A percentile compares a stretch with the other conserved stretches of the same genome.
Conservation (phyloP, 129 eudicot species). For the Flaveria brownii region DNA sequence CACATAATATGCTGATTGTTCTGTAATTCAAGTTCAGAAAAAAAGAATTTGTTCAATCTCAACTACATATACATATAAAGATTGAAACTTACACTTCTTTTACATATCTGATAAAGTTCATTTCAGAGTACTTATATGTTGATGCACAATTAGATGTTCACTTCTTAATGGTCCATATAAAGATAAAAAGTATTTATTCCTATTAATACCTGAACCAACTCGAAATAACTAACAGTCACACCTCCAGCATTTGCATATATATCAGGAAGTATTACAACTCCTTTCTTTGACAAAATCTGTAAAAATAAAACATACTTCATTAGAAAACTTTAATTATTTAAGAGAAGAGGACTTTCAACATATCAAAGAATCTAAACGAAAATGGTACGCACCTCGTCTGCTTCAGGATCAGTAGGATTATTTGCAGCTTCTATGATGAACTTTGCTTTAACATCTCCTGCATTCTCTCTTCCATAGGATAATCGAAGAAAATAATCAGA, state of each 20-base stretch:
- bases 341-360: background rate
- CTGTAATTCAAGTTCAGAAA: constrained; percentile 35
- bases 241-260: constrained; percentile 92
- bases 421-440: constrained; percentile 80
- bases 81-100: background rate
- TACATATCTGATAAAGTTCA: background rate
- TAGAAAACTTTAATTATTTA: background rate
- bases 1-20: constrained; percentile 70
- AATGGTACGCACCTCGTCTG: constrained; percentile 61
- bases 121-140: background rate
- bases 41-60: background rate
- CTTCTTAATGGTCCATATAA: no score
- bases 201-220: constrained; percentile 77
- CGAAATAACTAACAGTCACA: constrained; percentile 82
- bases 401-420: constrained; percentile 84
- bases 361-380: background rate
- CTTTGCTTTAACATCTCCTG: constrained; percentile 65
- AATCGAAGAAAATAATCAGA: background rate
- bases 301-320: constrained; percentile 7
- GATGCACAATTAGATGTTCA: background rate
- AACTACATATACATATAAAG: background rate
- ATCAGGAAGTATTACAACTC: constrained; percentile 73
- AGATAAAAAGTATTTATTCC: background rate
- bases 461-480: constrained; percentile 57
- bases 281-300: constrained; percentile 72